Conservation (phyloP, 352 stramenopile species). For the Plasmopara halstedii region DNA sequence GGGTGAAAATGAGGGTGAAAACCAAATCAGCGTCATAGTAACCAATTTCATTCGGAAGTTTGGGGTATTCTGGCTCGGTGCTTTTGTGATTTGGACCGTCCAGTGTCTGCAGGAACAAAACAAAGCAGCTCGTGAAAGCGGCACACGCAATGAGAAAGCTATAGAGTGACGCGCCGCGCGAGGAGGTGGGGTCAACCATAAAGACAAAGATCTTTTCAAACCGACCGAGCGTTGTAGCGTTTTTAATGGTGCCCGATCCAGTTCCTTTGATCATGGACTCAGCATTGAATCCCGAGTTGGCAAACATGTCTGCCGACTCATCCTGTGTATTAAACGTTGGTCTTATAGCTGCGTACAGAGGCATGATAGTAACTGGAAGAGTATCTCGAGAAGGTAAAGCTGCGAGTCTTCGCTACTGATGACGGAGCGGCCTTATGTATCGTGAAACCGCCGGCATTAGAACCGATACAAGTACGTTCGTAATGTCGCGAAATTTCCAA, state of each 20-base stretch:
- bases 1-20: conserved; percentile 67
- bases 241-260: conserved; percentile 22
- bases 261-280: conserved; percentile 30
- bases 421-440: too few relatives aligned
- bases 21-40: conserved; percentile 63
- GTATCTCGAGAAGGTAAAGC: too few relatives aligned
- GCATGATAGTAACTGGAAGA: too few relatives aligned
- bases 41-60: conserved; percentile 31
- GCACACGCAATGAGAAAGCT: conserved; percentile 65
- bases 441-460: too few relatives aligned
- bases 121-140: conserved; percentile 63
- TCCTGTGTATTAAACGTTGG: conserved; percentile 54
- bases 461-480: too few relatives aligned
- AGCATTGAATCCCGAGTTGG: conserved; percentile 43
- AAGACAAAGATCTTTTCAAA: conserved; percentile 65
- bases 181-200: conserved; percentile 67
- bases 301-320: conserved; percentile 43
- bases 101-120: conserved; percentile 70
- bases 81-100: conserved; percentile 64
- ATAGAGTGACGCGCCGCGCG: conserved; percentile 49
- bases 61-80: conserved; percentile 55
- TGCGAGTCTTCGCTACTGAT: too few relatives aligned
- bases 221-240: conserved; percentile 37
- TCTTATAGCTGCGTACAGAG: conserved; percentile 48
- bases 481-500: too few relatives aligned